Percentiles rank a stretch among this genome's conserved stretches.
Evolutionary conservation across 345 rosid genomes (phyloP).

Genomic region (Moricandia moricandioides): DNA sequence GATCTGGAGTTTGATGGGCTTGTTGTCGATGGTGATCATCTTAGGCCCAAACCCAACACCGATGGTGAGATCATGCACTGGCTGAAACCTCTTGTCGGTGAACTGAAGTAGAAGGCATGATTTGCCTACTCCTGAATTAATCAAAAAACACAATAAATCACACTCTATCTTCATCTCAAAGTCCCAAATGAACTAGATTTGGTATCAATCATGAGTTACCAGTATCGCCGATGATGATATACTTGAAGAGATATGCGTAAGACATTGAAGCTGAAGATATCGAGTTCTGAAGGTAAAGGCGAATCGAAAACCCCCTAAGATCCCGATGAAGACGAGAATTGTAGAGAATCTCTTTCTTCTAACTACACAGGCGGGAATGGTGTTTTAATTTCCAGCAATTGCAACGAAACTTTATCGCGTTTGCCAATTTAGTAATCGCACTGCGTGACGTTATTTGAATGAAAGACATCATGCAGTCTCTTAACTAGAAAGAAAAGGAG

Average conservation of each 20-base stretch:
- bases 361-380: constrained; percentile 23
- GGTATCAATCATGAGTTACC: no score
- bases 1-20: constrained; percentile 94
- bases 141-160: neutral
- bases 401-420: constrained; percentile 21
- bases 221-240: constrained; percentile 97
- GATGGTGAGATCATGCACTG: constrained; percentile 92
- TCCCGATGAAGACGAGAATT: constrained; percentile 12
- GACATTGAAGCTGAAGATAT: constrained; percentile 39
- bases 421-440: neutral
- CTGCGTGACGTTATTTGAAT: neutral
- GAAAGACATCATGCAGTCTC: neutral
- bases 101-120: constrained; percentile 96
- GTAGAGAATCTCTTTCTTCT: neutral
- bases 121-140: constrained; percentile 77
- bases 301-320: neutral
- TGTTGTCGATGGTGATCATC: constrained; percentile 91
- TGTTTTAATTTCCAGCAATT: constrained; percentile 28
- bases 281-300: neutral
- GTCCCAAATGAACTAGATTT: no score
- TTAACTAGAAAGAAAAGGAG: neutral
- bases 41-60: constrained; percentile 96
- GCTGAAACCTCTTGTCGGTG: constrained; percentile 96
- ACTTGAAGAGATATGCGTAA: constrained; percentile 94
- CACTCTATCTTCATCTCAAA: no score